Evolutionary conservation across 805 yeast genomes (phyloP), one percentile per base, ranked within the genome.

Genomic region (Saccharomyces kudriavzevii): DNA sequence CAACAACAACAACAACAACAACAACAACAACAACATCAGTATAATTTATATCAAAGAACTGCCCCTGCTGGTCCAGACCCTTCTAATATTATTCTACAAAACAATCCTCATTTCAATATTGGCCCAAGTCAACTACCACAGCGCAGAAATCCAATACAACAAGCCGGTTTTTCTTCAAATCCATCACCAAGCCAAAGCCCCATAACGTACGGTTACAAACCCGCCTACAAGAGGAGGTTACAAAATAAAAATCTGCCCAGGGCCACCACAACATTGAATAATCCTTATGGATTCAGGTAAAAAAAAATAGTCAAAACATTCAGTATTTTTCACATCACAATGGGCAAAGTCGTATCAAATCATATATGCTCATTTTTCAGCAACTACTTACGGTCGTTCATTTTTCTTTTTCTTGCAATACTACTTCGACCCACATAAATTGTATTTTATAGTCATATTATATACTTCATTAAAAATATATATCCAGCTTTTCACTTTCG

Each of bases 91-190:
- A 60, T 78, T 54, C 63, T 80, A 52, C 70, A 74, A 45, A 72
- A 73, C 51, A 80, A 78, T 58, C 83, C 83, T 26, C 81, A 79
- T 58, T 78, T 80, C 59, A 35, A 35, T 6, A 17, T 35, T 9
- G 43, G 24, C 24, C 24, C 43, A 51, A 52, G n/a, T 50, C 54
- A 17, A 24, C 47, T n/a, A 20, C 28, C 22, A 30, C 46, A 22
- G 17, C 48, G 4, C 48, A 22, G 27, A 45, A 45, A 25, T 45
- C 43, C 43, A 11, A 24, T 35, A 8, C 43, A 22, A 54, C 52
- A 27, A 20, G 17, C 14, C 20, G 50, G 54, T 4, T 29, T 53
- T 20, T 49, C 49, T 9, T 47, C 48, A 17, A 45, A 58, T 10
- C 56, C 56, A 27, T n/a, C n/a, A 29, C 24, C 25, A 30, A 45